Conservation (phyloP, 768 basidiomycete species). For the Cystobasidium tubakii region DNA sequence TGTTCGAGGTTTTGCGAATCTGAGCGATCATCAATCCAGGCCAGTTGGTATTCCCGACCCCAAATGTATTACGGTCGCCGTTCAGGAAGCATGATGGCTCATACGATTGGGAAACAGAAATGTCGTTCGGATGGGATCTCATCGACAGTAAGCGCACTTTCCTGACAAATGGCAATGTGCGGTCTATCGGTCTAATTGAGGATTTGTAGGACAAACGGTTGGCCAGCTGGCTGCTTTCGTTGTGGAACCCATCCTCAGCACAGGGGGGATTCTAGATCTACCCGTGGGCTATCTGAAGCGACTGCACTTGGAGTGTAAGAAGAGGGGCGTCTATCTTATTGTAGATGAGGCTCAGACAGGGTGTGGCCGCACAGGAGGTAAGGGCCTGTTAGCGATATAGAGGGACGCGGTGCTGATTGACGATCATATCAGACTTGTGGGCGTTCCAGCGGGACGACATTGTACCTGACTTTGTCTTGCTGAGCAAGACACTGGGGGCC, state of each 20-base stretch:
- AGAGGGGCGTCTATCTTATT: conserved; percentile 45
- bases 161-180: neutral
- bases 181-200: neutral
- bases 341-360: conserved; percentile 47
- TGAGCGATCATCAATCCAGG: neutral
- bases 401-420: neutral
- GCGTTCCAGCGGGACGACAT: conserved; percentile 44
- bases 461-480: conserved; percentile 45
- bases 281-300: conserved; percentile 44
- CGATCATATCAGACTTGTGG: conserved; percentile 40
- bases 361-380: conserved; percentile 40
- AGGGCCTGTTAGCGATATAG: neutral
- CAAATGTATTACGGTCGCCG: conserved; percentile 41
- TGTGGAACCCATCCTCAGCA: conserved; percentile 46
- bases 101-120: conserved; percentile 46
- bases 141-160: conserved; percentile 42
- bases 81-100: conserved; percentile 43
- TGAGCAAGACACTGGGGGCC: conserved; percentile 46
- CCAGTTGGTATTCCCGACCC: conserved; percentile 38
- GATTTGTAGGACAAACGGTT: conserved; percentile 41
- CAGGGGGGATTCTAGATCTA: conserved; percentile 45
- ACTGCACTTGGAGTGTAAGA: conserved; percentile 43
- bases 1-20: neutral
- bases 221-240: conserved; percentile 42
- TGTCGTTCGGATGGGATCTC: conserved; percentile 44